Base-by-base conservation (phyloP, 2,329 filamentous ascomycete species). In the Westerdykella ornata region DNA sequence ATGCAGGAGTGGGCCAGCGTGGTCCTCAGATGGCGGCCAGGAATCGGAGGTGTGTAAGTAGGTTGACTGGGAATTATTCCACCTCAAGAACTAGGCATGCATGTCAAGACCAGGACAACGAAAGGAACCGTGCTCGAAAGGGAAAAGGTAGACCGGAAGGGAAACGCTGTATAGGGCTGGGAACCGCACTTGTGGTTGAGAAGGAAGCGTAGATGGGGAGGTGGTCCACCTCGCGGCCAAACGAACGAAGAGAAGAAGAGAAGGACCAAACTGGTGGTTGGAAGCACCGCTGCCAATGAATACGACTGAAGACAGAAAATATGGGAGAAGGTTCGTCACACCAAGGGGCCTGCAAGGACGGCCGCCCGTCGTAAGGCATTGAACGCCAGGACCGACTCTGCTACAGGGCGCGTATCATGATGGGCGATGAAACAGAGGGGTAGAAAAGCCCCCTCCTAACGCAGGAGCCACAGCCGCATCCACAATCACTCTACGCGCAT, bases 201-300 rank as follows among this genome's bases (percentile, higher is more conserved):
- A 33, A 37, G 39, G 40, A 26, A 30, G 13, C 33, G 15, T 30
- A 22, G 35, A 35, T 34, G 28, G n/a, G n/a, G 15, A 35, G n/a
- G 39, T 29, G 34, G 22, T 39, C 41, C 41, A 43, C 38, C 41
- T 52, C 34, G 42, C 46, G 38, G 40, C 39, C 60, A 62, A 63
- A 64, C 56, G 54, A 62, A 56, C 41, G 52, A 49, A 43, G 37
- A 46, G 46, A 53, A 49, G 37, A 38, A 48, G 54, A 53, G 48
- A 57, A 53, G 58, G 52, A 45, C 57, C 60, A 64, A 63, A 64
- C 61, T 52, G 51, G 49, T 48, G 51, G 54, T 62, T 48, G 48
- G 56, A 55, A 63, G 56, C 54, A 58, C 59, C 49, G 57, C 54
- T 65, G 49, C 57, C 62, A 57, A 63, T 63, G 48, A 53, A 49